Evolutionary conservation across 2,329 filamentous ascomycete genomes (phyloP).

Genomic region (Tolypocladium amazonense): DNA sequence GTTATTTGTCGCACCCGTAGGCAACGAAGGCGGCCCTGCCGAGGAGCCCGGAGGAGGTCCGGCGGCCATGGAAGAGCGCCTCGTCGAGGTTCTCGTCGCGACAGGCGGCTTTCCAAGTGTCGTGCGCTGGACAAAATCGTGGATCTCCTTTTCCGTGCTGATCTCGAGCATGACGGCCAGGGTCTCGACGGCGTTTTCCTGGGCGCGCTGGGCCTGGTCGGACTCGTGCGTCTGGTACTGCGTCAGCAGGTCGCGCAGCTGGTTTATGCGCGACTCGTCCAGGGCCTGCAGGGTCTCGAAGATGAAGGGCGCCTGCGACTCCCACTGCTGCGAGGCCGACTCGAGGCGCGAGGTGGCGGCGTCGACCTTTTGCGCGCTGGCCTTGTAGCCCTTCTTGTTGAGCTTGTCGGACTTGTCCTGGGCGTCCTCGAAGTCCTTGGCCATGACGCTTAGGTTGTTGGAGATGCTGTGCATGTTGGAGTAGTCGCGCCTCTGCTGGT

Average conservation of each 20-base stretch:
- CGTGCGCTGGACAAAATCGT: constrained; percentile 47
- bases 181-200: constrained; percentile 65
- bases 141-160: constrained; percentile 78
- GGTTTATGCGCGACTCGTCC: constrained; percentile 82
- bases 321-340: constrained; percentile 75
- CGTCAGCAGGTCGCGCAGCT: constrained; percentile 81
- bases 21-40: background rate
- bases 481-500: constrained; percentile 65
- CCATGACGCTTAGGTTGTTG: constrained; percentile 67
- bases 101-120: constrained; percentile 27
- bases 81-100: constrained; percentile 28
- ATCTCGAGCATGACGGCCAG: constrained; percentile 78
- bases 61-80: constrained; percentile 26
- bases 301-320: constrained; percentile 86
- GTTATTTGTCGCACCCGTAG: background rate
- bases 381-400: constrained; percentile 65
- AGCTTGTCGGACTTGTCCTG: constrained; percentile 82
- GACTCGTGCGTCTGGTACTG: constrained; percentile 89
- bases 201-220: constrained; percentile 70
- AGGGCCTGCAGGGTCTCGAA: constrained; percentile 87
- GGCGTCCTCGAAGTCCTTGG: constrained; percentile 74
- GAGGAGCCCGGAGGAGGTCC: background rate
- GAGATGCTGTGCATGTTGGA: constrained; percentile 72
- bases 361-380: constrained; percentile 68
- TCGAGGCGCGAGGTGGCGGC: constrained; percentile 64